Conservation (phyloP, 2,329 filamentous ascomycete genomes). For the Ophiostoma novo-ulmi region DNA sequence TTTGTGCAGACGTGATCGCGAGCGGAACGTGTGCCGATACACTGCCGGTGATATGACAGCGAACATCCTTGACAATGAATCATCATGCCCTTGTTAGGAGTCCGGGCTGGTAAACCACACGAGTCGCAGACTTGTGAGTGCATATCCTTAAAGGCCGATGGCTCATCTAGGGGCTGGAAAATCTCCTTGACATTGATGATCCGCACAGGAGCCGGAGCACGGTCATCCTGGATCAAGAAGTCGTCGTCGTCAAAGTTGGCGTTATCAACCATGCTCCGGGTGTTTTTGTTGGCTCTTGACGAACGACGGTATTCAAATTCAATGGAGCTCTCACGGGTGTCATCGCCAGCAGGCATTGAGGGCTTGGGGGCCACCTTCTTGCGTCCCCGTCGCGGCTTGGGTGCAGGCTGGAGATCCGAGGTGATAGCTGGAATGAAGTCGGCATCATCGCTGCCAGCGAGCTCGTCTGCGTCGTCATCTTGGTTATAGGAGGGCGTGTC, state of each 20-base stretch:
- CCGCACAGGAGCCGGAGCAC: constrained; percentile 44
- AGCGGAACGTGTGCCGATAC: constrained; percentile 65
- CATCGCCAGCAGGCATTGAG: too few species aligned
- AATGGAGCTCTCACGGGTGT: constrained; percentile 36
- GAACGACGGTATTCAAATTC: constrained; percentile 53
- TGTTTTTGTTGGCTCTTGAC: constrained; percentile 42
- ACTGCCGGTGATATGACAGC: constrained; percentile 73
- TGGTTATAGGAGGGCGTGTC: constrained; percentile 6
- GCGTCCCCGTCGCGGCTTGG: constrained; percentile 22
- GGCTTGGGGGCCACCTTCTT: constrained; percentile 20
- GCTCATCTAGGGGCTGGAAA: constrained; percentile 58
- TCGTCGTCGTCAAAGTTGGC: constrained; percentile 54
- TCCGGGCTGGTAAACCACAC: constrained; percentile 55
- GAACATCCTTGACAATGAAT: constrained; percentile 91
- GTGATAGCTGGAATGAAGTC: constrained; percentile 31
- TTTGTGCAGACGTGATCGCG: constrained; percentile 92
- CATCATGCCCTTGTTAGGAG: constrained; percentile 60
- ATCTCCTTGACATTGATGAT: constrained; percentile 64
- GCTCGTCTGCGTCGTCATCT: constrained; percentile 31
- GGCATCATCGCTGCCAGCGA: constrained; percentile 17
- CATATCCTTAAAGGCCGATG: constrained; percentile 59
- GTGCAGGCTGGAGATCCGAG: constrained; percentile 30
- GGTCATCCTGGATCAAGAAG: constrained; percentile 47
- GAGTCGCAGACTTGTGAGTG: constrained; percentile 69
- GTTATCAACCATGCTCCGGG: constrained; percentile 46